phyloP scores from a whole-genome alignment of 75 land plant species.

The Cryptomeria japonica region DNA sequence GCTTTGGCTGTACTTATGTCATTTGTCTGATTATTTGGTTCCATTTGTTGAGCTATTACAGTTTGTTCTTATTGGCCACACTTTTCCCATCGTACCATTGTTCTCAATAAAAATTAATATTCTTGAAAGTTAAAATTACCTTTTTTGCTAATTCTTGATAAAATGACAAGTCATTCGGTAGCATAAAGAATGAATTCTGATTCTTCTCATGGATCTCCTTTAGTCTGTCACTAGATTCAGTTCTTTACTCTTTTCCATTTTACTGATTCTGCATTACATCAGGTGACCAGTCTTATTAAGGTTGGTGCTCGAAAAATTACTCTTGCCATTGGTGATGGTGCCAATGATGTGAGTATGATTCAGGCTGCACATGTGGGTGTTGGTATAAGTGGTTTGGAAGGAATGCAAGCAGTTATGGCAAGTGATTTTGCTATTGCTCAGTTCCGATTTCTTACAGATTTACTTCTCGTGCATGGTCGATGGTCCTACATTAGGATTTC shows the following conservation, averaged over 20 bases:
- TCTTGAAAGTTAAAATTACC: neutral
- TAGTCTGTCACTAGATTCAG: neutral
- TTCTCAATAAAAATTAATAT: neutral
- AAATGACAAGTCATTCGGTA: neutral
- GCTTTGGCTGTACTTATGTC: neutral
- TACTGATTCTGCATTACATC: neutral
- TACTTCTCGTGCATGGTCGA: slow-evolving; percentile 96
- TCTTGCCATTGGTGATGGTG: slow-evolving; percentile 99
- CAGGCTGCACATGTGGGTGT: slow-evolving; percentile 99
- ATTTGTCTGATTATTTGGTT: neutral
- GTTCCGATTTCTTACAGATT: slow-evolving; percentile 91
- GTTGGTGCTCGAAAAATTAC: slow-evolving; percentile 94
- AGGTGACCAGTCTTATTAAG: slow-evolving; percentile 96
- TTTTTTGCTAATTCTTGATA: neutral
- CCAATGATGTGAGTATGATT: slow-evolving; percentile 99
- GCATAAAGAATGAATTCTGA: neutral
- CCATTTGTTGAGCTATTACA: neutral
- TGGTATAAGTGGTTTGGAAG: slow-evolving; percentile 97
- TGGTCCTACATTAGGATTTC: slow-evolving; percentile 94
- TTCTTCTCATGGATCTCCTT: neutral
- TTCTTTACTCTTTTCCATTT: neutral
- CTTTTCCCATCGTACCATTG: neutral
- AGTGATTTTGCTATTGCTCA: slow-evolving; percentile 99
- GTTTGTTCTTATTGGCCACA: neutral
- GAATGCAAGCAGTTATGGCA: slow-evolving; percentile 99